Conservation (phyloP, 495 filamentous ascomycete genomes). For the Hypoxylon crocopeplum region DNA sequence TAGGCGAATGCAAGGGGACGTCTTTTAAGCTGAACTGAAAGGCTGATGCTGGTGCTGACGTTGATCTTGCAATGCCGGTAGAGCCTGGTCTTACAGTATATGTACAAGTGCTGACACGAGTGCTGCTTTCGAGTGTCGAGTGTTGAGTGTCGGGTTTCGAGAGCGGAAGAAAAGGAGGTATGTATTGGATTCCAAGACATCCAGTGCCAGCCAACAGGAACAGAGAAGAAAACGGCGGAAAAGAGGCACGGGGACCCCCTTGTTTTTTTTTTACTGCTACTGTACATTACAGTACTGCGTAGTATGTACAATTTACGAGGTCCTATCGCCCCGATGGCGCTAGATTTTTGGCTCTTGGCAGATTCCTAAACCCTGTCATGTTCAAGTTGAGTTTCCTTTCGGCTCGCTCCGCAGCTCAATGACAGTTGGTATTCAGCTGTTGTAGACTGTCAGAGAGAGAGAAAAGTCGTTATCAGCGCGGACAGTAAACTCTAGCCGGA, state of each 20-base stretch:
- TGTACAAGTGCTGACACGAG: constrained; percentile 6
- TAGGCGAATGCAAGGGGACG: constrained; percentile 16
- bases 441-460: too few species aligned
- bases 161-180: constrained; percentile 1
- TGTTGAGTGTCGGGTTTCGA: background rate
- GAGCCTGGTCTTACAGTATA: constrained; percentile 17
- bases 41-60: constrained; percentile 23
- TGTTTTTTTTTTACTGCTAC: background rate
- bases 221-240: background rate
- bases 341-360: constrained; percentile 28
- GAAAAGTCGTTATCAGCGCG: too few species aligned
- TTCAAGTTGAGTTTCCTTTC: too few species aligned
- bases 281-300: background rate
- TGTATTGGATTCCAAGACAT: background rate
- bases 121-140: too few species aligned
- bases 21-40: constrained; percentile 11
- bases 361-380: constrained; percentile 26
- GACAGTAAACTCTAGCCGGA: too few species aligned
- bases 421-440: background rate
- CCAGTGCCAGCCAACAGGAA: constrained; percentile 1
- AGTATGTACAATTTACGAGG: constrained; percentile 21
- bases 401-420: constrained; percentile 11
- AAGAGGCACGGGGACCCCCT: background rate
- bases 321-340: constrained; percentile 27
- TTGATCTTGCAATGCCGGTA: constrained; percentile 24